Conservation (phyloP, 371 early-diverging fungal genomes). For the Syncephalastrum sp. region DNA sequence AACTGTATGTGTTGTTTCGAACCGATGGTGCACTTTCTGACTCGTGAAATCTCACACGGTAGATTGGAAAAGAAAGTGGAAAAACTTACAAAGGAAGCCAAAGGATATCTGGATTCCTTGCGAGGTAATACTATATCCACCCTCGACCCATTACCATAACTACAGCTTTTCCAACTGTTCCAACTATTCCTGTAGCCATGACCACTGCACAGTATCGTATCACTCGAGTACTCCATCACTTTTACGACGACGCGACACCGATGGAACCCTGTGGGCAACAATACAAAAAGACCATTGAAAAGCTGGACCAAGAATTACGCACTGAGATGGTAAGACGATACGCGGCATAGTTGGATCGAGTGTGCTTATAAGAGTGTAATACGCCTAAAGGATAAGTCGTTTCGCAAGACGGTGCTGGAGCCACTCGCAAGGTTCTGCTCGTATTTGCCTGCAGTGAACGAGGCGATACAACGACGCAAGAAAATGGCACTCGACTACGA, state of each 20-base stretch:
- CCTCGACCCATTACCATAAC: no score
- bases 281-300: conserved; percentile 66
- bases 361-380: neutral
- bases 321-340: conserved; percentile 46
- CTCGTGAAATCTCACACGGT: conserved; percentile 4
- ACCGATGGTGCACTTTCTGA: neutral
- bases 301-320: conserved; percentile 68
- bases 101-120: conserved; percentile 81
- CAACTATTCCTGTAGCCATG: conserved; percentile 44
- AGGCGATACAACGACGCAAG: conserved; percentile 79
- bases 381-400: conserved; percentile 63
- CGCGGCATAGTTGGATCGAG: neutral
- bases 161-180: no score
- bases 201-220: conserved; percentile 67
- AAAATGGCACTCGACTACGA: conserved; percentile 91
- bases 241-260: conserved; percentile 37
- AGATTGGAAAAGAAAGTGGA: conserved; percentile 82
- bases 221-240: conserved; percentile 61
- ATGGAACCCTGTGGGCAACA: conserved; percentile 10
- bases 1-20: conserved; percentile 44
- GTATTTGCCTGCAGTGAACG: conserved; percentile 89
- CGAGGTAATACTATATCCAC: conserved; percentile 31
- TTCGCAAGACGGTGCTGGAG: conserved; percentile 78
- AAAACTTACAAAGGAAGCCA: conserved; percentile 79
- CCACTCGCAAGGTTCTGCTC: conserved; percentile 79